phyloP scores from a whole-genome alignment of 2,329 filamentous ascomycete genomes.

The Zymoseptoria brevis region DNA sequence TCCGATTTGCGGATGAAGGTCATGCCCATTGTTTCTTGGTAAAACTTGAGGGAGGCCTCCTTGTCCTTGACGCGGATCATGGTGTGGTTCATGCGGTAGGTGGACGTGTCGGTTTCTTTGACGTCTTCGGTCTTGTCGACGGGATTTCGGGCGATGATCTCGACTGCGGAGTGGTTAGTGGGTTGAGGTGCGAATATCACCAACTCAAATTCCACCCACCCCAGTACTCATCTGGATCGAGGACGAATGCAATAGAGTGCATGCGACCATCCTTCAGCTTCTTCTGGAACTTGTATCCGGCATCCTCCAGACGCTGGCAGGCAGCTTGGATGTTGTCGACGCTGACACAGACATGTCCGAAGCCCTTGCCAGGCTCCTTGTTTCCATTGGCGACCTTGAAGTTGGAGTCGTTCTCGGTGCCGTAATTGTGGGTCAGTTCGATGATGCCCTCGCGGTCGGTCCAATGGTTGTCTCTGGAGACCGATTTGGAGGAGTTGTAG shows the following conservation, averaged over 20 bases:
- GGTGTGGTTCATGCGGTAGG: conserved; percentile 76
- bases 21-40: conserved; percentile 81
- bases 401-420: conserved; percentile 74
- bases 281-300: conserved; percentile 92
- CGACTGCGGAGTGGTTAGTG: conserved; percentile 49
- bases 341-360: conserved; percentile 75
- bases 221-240: conserved; percentile 39
- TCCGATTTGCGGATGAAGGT: conserved; percentile 65
- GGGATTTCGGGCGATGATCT: conserved; percentile 65
- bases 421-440: conserved; percentile 78
- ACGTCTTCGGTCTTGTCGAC: conserved; percentile 65
- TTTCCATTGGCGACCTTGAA: conserved; percentile 86
- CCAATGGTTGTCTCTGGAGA: conserved; percentile 67
- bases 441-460: conserved; percentile 69
- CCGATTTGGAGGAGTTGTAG: conserved; percentile 68
- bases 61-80: conserved; percentile 84
- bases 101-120: conserved; percentile 59
- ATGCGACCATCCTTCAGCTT: conserved; percentile 82
- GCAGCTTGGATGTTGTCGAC: conserved; percentile 69
- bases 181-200: too few species aligned
- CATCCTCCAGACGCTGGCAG: conserved; percentile 81
- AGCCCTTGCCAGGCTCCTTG: conserved; percentile 71
- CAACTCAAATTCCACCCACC: background rate
- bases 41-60: conserved; percentile 42
- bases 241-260: conserved; percentile 78